A percentile compares a stretch with the other conserved stretches of the same genome.
These are phyloP conservation scores for Shiraia sp. DNA, from an alignment of 2,329 filamentous ascomycete genomes.

Conservation along the genomic window DNA sequence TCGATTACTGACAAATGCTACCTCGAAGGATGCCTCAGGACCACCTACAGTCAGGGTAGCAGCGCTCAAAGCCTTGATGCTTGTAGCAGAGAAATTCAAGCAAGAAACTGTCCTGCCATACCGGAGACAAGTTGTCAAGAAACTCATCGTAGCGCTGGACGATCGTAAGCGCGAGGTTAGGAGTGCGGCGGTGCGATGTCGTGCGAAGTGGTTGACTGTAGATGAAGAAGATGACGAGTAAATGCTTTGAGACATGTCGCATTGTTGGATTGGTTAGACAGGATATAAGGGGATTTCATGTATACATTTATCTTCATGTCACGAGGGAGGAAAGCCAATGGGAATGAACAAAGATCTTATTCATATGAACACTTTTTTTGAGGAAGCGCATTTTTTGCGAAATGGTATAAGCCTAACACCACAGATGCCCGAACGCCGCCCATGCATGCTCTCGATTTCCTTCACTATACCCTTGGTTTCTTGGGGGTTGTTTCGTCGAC, in stretches of 20 bases:
- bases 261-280: neutral
- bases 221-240: slow-evolving; percentile 60
- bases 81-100: slow-evolving; percentile 54
- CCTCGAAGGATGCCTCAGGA: slow-evolving; percentile 20
- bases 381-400: too few relatives aligned
- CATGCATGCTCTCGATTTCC: slow-evolving; percentile 24
- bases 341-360: too few relatives aligned
- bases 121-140: slow-evolving; percentile 60
- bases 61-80: slow-evolving; percentile 53
- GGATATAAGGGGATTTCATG: neutral
- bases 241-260: neutral
- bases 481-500: slow-evolving; percentile 30
- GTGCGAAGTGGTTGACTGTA: slow-evolving; percentile 63
- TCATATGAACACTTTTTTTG: too few relatives aligned
- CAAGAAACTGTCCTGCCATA: slow-evolving; percentile 60
- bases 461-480: slow-evolving; percentile 25
- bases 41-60: slow-evolving; percentile 51
- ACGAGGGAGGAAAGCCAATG: neutral
- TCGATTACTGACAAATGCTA: slow-evolving; percentile 56
- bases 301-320: neutral
- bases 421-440: slow-evolving; percentile 33
- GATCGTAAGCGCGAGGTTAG: slow-evolving; percentile 66
- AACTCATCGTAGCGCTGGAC: slow-evolving; percentile 60
- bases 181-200: slow-evolving; percentile 64
- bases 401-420: slow-evolving; percentile 22